phyloP scores from a whole-genome alignment of 768 basidiomycete species.

The Kockovaella imperatae region DNA sequence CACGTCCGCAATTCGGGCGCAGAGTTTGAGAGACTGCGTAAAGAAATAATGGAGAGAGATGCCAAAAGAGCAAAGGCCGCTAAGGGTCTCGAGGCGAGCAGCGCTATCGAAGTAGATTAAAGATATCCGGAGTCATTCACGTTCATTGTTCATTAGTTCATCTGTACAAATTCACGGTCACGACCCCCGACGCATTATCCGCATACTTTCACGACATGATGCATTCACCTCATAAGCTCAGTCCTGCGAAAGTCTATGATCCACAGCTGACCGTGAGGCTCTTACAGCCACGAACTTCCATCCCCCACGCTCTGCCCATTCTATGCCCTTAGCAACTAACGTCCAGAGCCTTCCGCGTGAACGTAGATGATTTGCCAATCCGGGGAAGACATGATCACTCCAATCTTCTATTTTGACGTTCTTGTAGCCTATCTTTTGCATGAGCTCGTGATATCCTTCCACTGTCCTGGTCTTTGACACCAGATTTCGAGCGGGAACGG shows the following conservation, averaged over 20 bases:
- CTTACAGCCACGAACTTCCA: conserved; percentile 34
- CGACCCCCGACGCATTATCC: no score
- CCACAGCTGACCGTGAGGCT: conserved; percentile 6
- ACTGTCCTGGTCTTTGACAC: conserved; percentile 3
- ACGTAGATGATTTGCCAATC: conserved; percentile 15
- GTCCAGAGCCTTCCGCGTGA: conserved; percentile 18
- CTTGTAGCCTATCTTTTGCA: conserved; percentile 18
- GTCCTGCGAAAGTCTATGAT: background rate
- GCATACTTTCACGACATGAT: no score
- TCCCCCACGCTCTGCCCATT: conserved; percentile 9
- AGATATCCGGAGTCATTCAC: background rate
- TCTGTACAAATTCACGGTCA: background rate
- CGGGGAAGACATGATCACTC: conserved; percentile 22
- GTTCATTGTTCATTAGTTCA: background rate
- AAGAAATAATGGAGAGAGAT: conserved; percentile 31
- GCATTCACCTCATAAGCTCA: background rate
- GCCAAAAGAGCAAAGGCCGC: conserved; percentile 12
- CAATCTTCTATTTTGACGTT: conserved; percentile 29
- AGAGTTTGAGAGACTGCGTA: conserved; percentile 31
- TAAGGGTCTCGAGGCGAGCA: conserved; percentile 15
- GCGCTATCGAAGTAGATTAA: conserved; percentile 33
- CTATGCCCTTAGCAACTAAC: conserved; percentile 6
- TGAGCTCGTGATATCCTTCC: conserved; percentile 11
- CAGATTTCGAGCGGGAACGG: conserved; percentile 25
- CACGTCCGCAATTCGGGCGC: conserved; percentile 26